Evolutionary conservation across 2,329 filamentous ascomycete genomes (phyloP).

Genomic region (Xylaria sp.): DNA sequence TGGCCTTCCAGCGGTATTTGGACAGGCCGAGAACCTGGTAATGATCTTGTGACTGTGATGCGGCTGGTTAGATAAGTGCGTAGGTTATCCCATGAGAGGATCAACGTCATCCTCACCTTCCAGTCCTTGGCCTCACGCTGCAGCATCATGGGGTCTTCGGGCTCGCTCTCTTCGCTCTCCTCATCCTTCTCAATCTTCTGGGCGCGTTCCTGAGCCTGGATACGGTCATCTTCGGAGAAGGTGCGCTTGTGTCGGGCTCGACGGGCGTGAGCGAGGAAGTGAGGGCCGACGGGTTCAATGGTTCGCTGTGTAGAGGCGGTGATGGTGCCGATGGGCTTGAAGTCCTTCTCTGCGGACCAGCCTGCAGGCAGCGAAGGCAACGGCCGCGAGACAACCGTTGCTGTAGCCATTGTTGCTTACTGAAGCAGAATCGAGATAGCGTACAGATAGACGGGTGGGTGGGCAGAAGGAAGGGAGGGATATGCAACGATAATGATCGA

Average conservation of each 20-base stretch:
- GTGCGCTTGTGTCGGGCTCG: constrained; percentile 96
- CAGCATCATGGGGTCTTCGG: constrained; percentile 92
- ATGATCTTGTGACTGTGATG: constrained; percentile 85
- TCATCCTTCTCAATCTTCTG: constrained; percentile 96
- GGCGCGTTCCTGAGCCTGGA: constrained; percentile 92
- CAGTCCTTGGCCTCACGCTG: constrained; percentile 97
- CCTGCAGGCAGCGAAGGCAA: constrained; percentile 81
- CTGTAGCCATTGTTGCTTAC: constrained; percentile 69
- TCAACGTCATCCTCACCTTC: constrained; percentile 74
- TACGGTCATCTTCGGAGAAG: constrained; percentile 97
- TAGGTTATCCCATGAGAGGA: background rate
- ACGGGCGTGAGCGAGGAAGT: constrained; percentile 97
- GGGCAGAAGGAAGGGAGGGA: background rate
- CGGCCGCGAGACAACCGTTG: constrained; percentile 69
- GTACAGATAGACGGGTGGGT: constrained; percentile 3
- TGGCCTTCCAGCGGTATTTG: constrained; percentile 92
- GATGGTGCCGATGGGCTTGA: constrained; percentile 83
- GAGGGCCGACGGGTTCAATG: constrained; percentile 94
- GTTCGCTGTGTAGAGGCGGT: constrained; percentile 83
- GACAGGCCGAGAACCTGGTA: constrained; percentile 95
- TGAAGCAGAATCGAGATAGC: constrained; percentile 13
- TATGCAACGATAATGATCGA: background rate
- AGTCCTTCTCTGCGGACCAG: constrained; percentile 91
- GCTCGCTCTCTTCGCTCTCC: constrained; percentile 89
- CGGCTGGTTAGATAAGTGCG: constrained; percentile 21